Evolutionary conservation across 495 filamentous ascomycete genomes (phyloP), one percentile per base, ranked within the genome.

Genomic region (Penicillium antarcticum): DNA sequence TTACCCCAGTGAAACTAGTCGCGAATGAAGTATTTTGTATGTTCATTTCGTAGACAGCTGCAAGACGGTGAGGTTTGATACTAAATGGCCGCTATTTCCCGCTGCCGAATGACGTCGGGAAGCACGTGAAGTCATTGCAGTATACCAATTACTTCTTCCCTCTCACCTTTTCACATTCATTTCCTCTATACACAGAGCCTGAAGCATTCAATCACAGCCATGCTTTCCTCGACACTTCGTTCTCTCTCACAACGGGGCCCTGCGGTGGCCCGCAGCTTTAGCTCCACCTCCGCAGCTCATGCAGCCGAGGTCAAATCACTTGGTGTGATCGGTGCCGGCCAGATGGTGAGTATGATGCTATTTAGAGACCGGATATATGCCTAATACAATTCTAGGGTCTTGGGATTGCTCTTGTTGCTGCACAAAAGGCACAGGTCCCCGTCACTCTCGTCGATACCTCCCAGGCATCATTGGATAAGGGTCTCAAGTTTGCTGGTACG

Each of bases 361-460:
- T 16, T 21, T 21, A 51, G 14, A 34, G 9, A 13, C 36, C 18
- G 32, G 45, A 51, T 46, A 33, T 24, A 42, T 21, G 49, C 52
- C 56, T 62, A 56, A 70, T 39, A 21, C 18, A 29, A 29, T 39
- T 42, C 12, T 58, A 97, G 94, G 94, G 95, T 52, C 77, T 99
- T 43, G 95, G 95, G 43, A 97, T 99, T 65, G 95, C 94, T 12
- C 80, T 99, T 21, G 94, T 97, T 16, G 95, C 95, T 42, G 90
- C 94, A 38, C 84, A 87, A 52, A 91, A 80, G 72, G 92, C 91
- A 23, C 68, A 82, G 55, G 81, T 97, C 6, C 88, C 91, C 3
- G 92, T 99, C 2, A 90, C 84, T 21, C 67, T 99, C 21, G 80
- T 99, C 23, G 94, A 99, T 68, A 88, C 66, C 58, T 92, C 85